Evolutionary conservation across 2,329 filamentous ascomycete genomes (phyloP), one percentile per base, ranked within the genome.

Genomic region (Penicillium aurantiogriseum): DNA sequence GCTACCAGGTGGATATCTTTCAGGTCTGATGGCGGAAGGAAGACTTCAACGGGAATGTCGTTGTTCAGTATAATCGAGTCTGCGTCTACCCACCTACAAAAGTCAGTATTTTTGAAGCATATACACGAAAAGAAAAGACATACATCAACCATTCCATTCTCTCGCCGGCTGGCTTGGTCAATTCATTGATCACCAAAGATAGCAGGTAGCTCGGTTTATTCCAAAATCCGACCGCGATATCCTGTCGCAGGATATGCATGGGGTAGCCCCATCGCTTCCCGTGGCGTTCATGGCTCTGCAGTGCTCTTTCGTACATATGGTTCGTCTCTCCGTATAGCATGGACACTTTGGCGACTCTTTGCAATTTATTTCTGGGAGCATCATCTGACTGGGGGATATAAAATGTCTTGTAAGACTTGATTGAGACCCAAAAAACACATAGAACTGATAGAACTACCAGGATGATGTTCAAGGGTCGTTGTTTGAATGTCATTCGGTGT

Each of bases 111-210:
- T 15, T 10, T 29, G 27, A 17, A 25, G 13, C 6, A 27, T 1
- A 36, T 10, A 2, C 3, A 6, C 1, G 13, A 11, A n/a, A 29
- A n/a, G 5, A 31, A n/a, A 42, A 33, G 31, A 63, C 68, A 40
- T 57, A 73, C 71, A 75, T 71, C 35, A 76, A 60, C 74, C 74
- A 76, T 52, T 76, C 68, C 15, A 72, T 53, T 35, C 73, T 64
- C 46, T 72, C 60, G 8, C 54, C 60, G 11, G 61, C 55, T 6
- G 71, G 67, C 56, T 74, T 73, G 15, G 64, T 66, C 50, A 76
- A 49, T 57, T 76, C 74, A 13, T 63, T 56, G 27, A 75, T 64
- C 10, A 76, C 51, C 31, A 74, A 47, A 39, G 67, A 64, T 21
- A 68, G 48, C 29, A 71, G 59, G 54, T 71, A 74, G 17, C 63